These are phyloP conservation scores for Sicyos baderoa DNA, from an alignment of 306 rosid genomes.

Conservation along the genomic window DNA sequence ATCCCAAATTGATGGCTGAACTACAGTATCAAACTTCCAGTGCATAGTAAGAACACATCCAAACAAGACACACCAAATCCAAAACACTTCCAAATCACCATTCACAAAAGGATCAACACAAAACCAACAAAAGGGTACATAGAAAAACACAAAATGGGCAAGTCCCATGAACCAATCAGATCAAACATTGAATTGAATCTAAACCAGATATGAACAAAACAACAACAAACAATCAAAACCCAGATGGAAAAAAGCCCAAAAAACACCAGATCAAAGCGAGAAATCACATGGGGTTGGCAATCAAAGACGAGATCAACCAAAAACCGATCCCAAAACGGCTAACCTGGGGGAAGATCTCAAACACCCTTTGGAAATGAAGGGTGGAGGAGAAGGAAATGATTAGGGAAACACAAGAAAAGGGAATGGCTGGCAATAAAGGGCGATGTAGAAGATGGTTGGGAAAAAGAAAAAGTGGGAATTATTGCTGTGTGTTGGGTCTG, in stretches of 20 bases:
- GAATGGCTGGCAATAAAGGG: conserved; percentile 74
- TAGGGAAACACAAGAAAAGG: not conserved
- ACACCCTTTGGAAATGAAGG: conserved; percentile 22
- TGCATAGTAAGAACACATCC: not conserved
- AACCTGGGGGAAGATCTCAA: conserved; percentile 57
- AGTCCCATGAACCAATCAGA: conserved; percentile 24
- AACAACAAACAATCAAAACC: conserved; percentile 24
- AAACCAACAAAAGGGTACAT: not conserved
- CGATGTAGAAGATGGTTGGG: conserved; percentile 32
- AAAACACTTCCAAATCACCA: not conserved
- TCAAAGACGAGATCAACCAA: conserved; percentile 32
- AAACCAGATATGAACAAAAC: conserved; percentile 3
- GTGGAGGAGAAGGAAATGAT: conserved; percentile 19
- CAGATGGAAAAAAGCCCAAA: conserved; percentile 24
- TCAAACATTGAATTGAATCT: conserved; percentile 29
- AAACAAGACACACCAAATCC: not conserved
- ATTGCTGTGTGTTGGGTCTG: conserved; percentile 45
- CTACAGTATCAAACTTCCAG: conserved; percentile 2
- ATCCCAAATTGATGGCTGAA: not conserved
- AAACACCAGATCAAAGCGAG: conserved; percentile 8
- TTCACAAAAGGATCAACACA: conserved; percentile 1
- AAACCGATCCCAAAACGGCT: not conserved
- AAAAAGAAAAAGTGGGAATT: conserved; percentile 54
- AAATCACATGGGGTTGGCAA: conserved; percentile 13
- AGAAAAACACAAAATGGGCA: conserved; percentile 10